Evolutionary conservation across 73 alveolate species (phyloP), one percentile per base, ranked within the genome.

Genomic region (Paramecium tetraurelia): DNA sequence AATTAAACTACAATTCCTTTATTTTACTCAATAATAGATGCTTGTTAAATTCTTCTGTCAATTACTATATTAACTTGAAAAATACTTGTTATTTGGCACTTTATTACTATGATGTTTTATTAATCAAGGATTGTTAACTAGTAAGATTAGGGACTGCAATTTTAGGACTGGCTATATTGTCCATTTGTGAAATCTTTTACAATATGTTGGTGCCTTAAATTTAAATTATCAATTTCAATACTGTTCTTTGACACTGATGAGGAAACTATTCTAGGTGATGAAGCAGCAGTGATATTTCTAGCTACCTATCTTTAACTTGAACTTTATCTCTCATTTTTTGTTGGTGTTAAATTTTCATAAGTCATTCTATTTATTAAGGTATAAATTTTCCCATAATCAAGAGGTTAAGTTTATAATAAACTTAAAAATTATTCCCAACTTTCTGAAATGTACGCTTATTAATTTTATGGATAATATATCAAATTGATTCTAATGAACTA

Each of bases 371-470:
- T 76, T 16, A 76, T 76, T 76, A 76, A 38, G 7, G 88, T 29
- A 20, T 76, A 76, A 10, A 76, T 76, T 76, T 76, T 76, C 18
- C 88, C 85, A 69, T 69, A 69, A 69, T 69, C 85, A 21, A 69
- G 36, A 27, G 85, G 85, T 69, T 69, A 69, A 27, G 53, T 69
- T 69, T 69, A 31, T 27, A 69, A 33, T 35, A 69, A 69, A 7
- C 50, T 33, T 31, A 69, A 69, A 33, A 69, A 69, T 31, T 21
- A 33, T 31, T 69, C 85, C 85, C 85, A 69, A 69, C 53, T 69
- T 69, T 69, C 85, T 18, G 16, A n/a, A 0, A 69, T 69, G 85
- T 69, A 69, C 1, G 85, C 85, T 31, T 69, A 69, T 69, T 69
- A 35, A 27, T 69, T 27, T 22, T 22, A 35, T 10, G 85, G 85